phyloP scores from a whole-genome alignment of 2,329 filamentous ascomycete species.

The Talaromyces pinophilus region DNA sequence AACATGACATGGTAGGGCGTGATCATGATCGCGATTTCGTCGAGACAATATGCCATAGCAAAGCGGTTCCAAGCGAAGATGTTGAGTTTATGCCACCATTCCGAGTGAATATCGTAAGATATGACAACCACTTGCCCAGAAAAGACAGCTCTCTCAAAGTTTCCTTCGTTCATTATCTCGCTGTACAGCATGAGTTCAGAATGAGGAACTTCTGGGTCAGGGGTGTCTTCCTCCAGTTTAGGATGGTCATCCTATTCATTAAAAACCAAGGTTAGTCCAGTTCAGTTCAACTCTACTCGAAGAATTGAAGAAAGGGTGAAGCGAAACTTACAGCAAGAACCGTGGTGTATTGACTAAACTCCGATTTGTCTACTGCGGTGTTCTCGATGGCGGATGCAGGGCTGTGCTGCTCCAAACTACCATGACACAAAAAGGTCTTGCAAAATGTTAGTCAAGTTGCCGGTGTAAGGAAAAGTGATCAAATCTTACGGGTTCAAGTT shows the following conservation, averaged over 20 bases:
- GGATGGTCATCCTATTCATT: not conserved
- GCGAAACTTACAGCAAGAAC: not conserved
- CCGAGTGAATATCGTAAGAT: not conserved
- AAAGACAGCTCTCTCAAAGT: not conserved
- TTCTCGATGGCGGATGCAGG: not conserved
- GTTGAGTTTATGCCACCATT: not conserved
- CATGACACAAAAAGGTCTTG: not conserved
- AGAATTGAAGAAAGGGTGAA: not conserved
- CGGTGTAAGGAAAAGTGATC: not conserved
- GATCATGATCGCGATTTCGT: slow-evolving; percentile 15
- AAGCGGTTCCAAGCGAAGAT: not conserved
- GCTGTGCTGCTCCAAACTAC: not conserved
- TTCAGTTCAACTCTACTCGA: not conserved
- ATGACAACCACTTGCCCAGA: not conserved
- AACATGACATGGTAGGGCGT: not conserved
- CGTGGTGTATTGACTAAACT: not conserved
- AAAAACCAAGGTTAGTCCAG: not conserved
- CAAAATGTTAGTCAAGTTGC: not conserved
- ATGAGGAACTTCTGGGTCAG: not conserved
- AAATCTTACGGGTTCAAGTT: not conserved
- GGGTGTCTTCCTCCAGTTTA: not conserved
- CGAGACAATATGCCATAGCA: not conserved
- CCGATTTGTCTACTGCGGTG: not conserved
- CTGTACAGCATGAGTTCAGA: not conserved
- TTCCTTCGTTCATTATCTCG: not conserved